Percentiles rank a stretch among this genome's conserved stretches.
Conservation (phyloP, 306 rosid species). For the apple (Malus domestica) region DNA sequence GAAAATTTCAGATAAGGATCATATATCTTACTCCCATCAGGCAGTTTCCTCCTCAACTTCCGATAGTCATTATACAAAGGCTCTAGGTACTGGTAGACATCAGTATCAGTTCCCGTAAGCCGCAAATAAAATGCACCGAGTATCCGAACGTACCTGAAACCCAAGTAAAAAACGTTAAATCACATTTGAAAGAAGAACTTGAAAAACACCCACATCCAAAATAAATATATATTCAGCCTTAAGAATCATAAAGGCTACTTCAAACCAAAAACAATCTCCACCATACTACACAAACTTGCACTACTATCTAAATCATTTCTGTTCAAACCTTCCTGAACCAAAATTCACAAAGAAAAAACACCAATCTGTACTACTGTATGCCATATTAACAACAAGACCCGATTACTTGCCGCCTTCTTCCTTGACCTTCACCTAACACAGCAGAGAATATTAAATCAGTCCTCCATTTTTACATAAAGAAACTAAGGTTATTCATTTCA, state of each 20-base stretch:
- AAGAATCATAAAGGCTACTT: neutral
- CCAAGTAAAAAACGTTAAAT: neutral
- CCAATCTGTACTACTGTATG: neutral
- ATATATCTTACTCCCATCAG: constrained; percentile 72
- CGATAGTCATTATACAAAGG: constrained; percentile 86
- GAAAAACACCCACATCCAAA: neutral
- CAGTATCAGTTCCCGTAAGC: constrained; percentile 77
- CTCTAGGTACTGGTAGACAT: constrained; percentile 80
- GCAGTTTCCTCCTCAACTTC: constrained; percentile 54
- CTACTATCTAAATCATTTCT: neutral
- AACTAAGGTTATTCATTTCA: neutral
- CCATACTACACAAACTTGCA: neutral
- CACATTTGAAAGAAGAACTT: neutral
- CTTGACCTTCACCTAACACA: neutral
- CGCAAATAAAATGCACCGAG: constrained; percentile 96
- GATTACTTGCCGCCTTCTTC: neutral
- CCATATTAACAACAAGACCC: neutral
- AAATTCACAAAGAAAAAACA: neutral
- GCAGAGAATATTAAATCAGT: neutral
- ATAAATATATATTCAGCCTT: neutral
- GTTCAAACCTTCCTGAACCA: neutral
- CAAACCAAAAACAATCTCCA: neutral
- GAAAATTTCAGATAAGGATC: neutral
- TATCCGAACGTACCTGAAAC: constrained; percentile 68
- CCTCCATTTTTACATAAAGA: neutral